These are phyloP conservation scores for Pseudoturritis turrita DNA, from an alignment of 345 rosid genomes.

Conservation along the genomic window DNA sequence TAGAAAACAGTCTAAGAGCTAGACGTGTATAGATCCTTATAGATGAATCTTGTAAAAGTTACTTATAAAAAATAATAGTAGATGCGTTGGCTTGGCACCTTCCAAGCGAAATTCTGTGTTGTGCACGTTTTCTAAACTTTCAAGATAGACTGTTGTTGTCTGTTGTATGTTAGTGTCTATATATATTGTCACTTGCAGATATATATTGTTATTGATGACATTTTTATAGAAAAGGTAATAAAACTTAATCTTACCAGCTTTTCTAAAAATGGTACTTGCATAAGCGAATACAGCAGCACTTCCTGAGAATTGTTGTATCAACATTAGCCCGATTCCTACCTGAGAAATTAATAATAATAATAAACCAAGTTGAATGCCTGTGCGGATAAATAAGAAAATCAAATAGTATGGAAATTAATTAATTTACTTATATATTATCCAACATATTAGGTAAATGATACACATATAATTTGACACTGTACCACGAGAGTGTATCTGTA, in stretches of 20 bases:
- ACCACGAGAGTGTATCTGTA: conserved; percentile 42
- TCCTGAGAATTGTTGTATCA: conserved; percentile 43
- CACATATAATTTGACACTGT: too few relatives aligned
- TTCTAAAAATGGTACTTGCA: conserved; percentile 32
- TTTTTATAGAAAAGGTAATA: not conserved
- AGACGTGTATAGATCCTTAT: too few relatives aligned
- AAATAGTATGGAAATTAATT: not conserved
- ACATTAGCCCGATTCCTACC: conserved; percentile 51
- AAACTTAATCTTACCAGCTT: conserved; percentile 36
- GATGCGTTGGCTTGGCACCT: too few relatives aligned
- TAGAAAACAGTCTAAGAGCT: too few relatives aligned
- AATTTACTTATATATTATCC: not conserved
- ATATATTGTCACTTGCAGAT: too few relatives aligned
- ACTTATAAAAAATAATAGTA: too few relatives aligned
- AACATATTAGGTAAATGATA: too few relatives aligned
- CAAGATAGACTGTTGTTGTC: too few relatives aligned
- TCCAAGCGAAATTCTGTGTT: too few relatives aligned
- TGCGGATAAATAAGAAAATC: not conserved
- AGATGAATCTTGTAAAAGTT: too few relatives aligned
- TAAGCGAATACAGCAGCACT: conserved; percentile 26
- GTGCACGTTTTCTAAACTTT: too few relatives aligned
- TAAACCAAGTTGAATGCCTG: conserved; percentile 21
- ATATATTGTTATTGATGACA: not conserved
- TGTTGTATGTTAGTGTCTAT: not conserved
- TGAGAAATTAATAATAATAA: not conserved